A percentile compares a stretch with the other conserved stretches of the same genome.
Conservation (phyloP, 208 protist genomes). For the Acanthamoeba lenticulata region DNA sequence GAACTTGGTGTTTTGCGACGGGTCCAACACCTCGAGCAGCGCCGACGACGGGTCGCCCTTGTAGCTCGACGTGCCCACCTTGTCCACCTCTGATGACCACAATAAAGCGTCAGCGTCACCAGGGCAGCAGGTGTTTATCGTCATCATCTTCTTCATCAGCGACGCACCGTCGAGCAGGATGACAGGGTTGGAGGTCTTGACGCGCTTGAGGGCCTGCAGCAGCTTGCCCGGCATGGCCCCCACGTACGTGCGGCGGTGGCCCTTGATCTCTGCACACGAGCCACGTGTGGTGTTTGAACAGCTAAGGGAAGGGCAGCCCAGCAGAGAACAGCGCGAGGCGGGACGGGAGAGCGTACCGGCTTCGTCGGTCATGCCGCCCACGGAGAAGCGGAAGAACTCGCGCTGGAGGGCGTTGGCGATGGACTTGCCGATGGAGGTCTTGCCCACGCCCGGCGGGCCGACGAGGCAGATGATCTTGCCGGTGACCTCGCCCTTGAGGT, state of each 20-base stretch:
- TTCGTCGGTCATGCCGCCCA: slow-evolving; percentile 90
- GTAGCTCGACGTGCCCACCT: slow-evolving; percentile 67
- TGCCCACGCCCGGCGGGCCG: slow-evolving; percentile 89
- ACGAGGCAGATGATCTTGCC: slow-evolving; percentile 91
- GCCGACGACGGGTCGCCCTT: slow-evolving; percentile 89
- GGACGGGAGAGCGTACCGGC: not conserved
- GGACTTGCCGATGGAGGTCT: slow-evolving; percentile 89
- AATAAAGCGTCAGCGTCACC: not conserved
- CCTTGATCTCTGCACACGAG: slow-evolving; percentile 89
- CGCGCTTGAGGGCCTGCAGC: slow-evolving; percentile 88
- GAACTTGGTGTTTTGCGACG: slow-evolving; percentile 91
- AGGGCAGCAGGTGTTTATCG: not conserved
- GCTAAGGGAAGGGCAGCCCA: not conserved
- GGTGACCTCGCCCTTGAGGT: slow-evolving; percentile 73
- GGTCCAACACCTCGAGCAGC: slow-evolving; percentile 92
- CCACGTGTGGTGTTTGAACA: not conserved
- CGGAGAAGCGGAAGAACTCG: slow-evolving; percentile 89
- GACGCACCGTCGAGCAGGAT: slow-evolving; percentile 90
- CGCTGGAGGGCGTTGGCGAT: slow-evolving; percentile 82
- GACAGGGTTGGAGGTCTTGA: slow-evolving; percentile 89
- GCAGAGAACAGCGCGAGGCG: not conserved
- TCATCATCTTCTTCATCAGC: not conserved
- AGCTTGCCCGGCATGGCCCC: slow-evolving; percentile 92
- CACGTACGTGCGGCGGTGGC: slow-evolving; percentile 88
- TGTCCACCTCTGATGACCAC: slow-evolving; percentile 86